Percentiles rank a stretch among this genome's conserved stretches.
Conservation (phyloP, 148 eudicot genomes). For the Vaccinium vitisidaea region DNA sequence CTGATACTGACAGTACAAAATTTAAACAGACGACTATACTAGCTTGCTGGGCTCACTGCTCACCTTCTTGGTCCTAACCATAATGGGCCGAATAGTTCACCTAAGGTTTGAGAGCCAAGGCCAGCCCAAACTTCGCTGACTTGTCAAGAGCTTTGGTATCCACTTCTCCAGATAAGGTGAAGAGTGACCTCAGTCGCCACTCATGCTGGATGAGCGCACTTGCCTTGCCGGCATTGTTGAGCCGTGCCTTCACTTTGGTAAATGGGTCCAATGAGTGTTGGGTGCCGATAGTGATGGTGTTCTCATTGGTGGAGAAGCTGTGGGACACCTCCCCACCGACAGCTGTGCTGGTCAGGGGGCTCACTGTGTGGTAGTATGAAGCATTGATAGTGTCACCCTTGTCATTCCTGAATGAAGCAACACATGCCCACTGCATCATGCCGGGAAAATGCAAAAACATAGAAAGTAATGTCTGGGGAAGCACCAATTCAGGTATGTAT, state of each 20-base stretch:
- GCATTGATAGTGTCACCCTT: slow-evolving; percentile 68
- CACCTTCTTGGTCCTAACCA: not conserved
- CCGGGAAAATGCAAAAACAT: not conserved
- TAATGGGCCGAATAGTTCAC: not conserved
- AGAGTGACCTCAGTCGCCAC: slow-evolving; percentile 68
- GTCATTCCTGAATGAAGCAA: slow-evolving; percentile 53
- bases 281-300: slow-evolving; percentile 72
- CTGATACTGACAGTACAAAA: not conserved
- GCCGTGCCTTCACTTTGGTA: slow-evolving; percentile 64
- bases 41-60: slow-evolving; percentile 2
- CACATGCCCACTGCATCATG: not conserved
- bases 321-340: slow-evolving; percentile 71
- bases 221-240: slow-evolving; percentile 69
- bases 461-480: not conserved
- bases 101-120: slow-evolving; percentile 78
- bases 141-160: slow-evolving; percentile 72
- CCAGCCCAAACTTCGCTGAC: slow-evolving; percentile 73
- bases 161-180: slow-evolving; percentile 80
- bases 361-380: slow-evolving; percentile 61
- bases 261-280: slow-evolving; percentile 63
- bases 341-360: slow-evolving; percentile 55
- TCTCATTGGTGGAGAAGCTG: slow-evolving; percentile 70
- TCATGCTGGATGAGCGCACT: slow-evolving; percentile 76
- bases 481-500: not conserved
- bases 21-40: not conserved